A percentile compares a stretch with the other conserved stretches of the same genome.
phyloP scores from a whole-genome alignment of 441 rosid species.

The Pelargonium cotyledonis region DNA sequence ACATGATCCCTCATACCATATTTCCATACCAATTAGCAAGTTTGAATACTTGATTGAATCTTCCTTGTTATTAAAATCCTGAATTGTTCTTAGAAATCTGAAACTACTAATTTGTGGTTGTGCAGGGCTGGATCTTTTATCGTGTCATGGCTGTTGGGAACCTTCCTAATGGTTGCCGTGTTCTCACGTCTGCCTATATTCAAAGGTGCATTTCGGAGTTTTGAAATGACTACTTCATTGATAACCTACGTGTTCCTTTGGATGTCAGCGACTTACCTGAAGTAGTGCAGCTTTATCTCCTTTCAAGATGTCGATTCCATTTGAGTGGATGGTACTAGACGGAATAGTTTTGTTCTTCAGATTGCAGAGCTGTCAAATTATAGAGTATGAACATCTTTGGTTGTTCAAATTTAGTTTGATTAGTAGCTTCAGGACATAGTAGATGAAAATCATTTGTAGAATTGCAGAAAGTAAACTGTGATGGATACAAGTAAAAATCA shows the following conservation, averaged over 20 bases:
- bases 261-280: conserved; percentile 75
- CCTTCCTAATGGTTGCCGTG: conserved; percentile 89
- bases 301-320: conserved; percentile 27
- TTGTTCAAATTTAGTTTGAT: neutral
- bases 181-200: conserved; percentile 60
- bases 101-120: conserved; percentile 21
- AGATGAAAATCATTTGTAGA: neutral
- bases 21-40: neutral
- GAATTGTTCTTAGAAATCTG: conserved; percentile 3
- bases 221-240: conserved; percentile 79
- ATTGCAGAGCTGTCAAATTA: neutral
- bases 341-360: conserved; percentile 17
- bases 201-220: conserved; percentile 64
- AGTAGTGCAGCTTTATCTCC: conserved; percentile 32
- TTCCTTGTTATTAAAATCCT: neutral
- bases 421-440: neutral
- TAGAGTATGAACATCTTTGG: neutral
- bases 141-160: conserved; percentile 82
- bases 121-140: conserved; percentile 79
- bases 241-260: conserved; percentile 77
- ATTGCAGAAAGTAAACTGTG: neutral
- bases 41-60: neutral
- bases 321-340: conserved; percentile 12
- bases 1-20: neutral
- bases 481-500: neutral